phyloP scores from a whole-genome alignment of 2,329 filamentous ascomycete species.

The Penicillium decumbens region DNA sequence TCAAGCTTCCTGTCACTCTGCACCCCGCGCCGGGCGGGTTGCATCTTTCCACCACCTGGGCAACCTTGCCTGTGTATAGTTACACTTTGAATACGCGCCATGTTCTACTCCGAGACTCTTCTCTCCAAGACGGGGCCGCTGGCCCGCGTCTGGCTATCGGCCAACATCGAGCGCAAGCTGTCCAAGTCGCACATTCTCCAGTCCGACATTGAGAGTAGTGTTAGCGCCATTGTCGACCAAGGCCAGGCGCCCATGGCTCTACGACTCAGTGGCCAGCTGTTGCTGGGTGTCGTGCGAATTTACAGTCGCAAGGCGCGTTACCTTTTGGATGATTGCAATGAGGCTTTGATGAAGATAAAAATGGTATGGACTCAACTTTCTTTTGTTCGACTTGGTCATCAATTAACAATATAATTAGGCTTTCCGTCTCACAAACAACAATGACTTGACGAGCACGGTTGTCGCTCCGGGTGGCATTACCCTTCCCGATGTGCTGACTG shows the following conservation, averaged over 20 bases:
- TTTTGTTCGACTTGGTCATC: neutral
- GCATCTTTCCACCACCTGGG: slow-evolving; percentile 19
- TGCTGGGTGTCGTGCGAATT: slow-evolving; percentile 93
- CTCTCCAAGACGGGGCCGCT: slow-evolving; percentile 95
- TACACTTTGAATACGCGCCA: slow-evolving; percentile 40
- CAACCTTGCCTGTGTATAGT: slow-evolving; percentile 33
- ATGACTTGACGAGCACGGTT: slow-evolving; percentile 82
- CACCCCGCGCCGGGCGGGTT: slow-evolving; percentile 35
- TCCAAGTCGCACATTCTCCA: slow-evolving; percentile 95
- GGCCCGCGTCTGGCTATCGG: slow-evolving; percentile 95
- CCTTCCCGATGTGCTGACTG: slow-evolving; percentile 86
- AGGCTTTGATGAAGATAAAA: slow-evolving; percentile 96
- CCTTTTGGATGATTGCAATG: slow-evolving; percentile 92
- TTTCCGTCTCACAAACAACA: slow-evolving; percentile 89
- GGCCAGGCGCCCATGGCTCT: slow-evolving; percentile 92
- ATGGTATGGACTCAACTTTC: slow-evolving; percentile 60
- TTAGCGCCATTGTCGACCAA: slow-evolving; percentile 89
- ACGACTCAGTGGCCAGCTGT: slow-evolving; percentile 84
- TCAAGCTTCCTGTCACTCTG: slow-evolving; percentile 25
- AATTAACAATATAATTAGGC: slow-evolving; percentile 54
- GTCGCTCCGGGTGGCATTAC: slow-evolving; percentile 79
- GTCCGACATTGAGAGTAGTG: slow-evolving; percentile 89
- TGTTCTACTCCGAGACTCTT: slow-evolving; percentile 98
- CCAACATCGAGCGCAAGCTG: slow-evolving; percentile 96
- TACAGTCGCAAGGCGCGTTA: slow-evolving; percentile 97